Evolutionary conservation across 2,329 filamentous ascomycete species (phyloP).

Genomic region (Aureobasidium sp.): DNA sequence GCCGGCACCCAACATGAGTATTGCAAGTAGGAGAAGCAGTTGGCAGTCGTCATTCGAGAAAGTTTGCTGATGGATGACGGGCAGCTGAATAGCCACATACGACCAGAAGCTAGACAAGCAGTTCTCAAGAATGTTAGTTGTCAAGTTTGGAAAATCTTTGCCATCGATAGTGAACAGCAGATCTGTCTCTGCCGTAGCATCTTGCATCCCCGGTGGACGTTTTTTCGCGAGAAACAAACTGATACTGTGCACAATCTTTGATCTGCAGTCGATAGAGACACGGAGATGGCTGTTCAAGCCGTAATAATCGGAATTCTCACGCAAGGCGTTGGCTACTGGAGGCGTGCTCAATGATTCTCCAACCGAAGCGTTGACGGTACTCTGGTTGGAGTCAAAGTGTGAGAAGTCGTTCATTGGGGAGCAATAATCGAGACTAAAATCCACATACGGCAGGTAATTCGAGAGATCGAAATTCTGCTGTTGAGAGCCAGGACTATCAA

Average conservation of each 20-base stretch:
- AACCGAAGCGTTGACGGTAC: background rate
- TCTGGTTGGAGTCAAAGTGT: background rate
- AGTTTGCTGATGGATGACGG: conserved; percentile 85
- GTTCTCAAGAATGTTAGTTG: conserved; percentile 83
- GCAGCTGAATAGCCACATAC: conserved; percentile 83
- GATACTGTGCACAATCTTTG: background rate
- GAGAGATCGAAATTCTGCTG: conserved; percentile 22
- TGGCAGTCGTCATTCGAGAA: conserved; percentile 79
- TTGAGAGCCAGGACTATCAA: conserved; percentile 23
- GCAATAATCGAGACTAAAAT: conserved; percentile 22
- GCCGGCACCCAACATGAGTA: conserved; percentile 84
- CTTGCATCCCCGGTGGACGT: background rate
- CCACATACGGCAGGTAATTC: conserved; percentile 21
- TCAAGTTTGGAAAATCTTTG: conserved; percentile 47
- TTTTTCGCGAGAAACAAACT: background rate
- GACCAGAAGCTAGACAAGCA: conserved; percentile 90
- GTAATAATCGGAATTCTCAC: background rate
- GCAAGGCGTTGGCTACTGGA: no score
- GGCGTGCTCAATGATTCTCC: no score
- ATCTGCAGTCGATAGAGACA: background rate
- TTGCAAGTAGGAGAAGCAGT: conserved; percentile 69
- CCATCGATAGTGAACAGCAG: conserved; percentile 7
- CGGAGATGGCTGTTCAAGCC: background rate
- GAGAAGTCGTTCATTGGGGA: conserved; percentile 3
- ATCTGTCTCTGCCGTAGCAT: background rate